Evolutionary conservation across 768 basidiomycete species (phyloP), one percentile per base, ranked within the genome.

Genomic region (Psilocybe subaeruginosa): DNA sequence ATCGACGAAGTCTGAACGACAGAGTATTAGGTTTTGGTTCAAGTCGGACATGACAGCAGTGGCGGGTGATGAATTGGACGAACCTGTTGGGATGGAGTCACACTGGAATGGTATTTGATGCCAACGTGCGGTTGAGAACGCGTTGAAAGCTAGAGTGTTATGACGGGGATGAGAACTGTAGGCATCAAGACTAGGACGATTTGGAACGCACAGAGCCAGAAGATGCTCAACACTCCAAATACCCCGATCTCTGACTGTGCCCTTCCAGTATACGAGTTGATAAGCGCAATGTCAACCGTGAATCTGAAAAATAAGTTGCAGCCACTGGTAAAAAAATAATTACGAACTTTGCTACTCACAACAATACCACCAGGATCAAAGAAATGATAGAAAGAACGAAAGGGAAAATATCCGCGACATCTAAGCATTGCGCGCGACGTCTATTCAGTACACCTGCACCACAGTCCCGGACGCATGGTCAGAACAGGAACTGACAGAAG

Each of bases 101-200:
- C 86, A 87, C 45, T 76, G 68, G 56, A 82, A 71, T 14, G 83
- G 82, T 23, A 84, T 73, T 46, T 75, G 68, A 29, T 70, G 71
- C 85, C 85, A 88, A 37, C 86, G 81, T 12, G 81, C 78, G 16
- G 83, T 86, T 0, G 86, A 87, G 71, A 88, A 87, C 12, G 81
- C 78, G 66, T 84, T 86, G 78, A 84, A 83, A 0, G 78, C 85
- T 85, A 31, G 6, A 45, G 8, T 4, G 57, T 12, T 45, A 33
- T 19, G 12, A 27, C 8, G 7, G 30, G 45, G 41, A 23, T 6
- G 41, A n/a, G n/a, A 41, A 39, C 23, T 19, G 56, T 48, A 27
- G 54, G 56, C 30, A 60, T 3, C 23, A 7, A 17, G 17, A 27
- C 3, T 3, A 19, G n/a, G 48, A 11, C 35, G 5, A 27, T 30